Evolutionary conservation across 1,284 basidiomycete genomes (phyloP).

Genomic region (Moniliella sp.): DNA sequence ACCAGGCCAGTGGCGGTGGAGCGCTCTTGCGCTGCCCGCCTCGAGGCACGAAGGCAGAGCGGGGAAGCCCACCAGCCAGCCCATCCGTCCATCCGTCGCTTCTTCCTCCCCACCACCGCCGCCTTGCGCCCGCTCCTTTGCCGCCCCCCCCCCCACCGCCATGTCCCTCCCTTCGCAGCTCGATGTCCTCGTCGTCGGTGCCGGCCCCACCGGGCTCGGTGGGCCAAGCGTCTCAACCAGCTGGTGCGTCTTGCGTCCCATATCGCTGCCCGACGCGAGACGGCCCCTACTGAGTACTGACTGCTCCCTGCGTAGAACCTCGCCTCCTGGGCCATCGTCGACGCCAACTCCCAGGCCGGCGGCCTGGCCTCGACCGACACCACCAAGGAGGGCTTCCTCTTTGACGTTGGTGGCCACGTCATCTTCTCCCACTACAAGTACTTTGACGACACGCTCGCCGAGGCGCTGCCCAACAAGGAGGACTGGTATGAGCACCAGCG

Average conservation of each 20-base stretch:
- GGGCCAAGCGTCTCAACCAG: conserved; percentile 40
- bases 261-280: not conserved
- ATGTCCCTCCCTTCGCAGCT: conserved; percentile 7
- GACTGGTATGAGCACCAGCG: conserved; percentile 41
- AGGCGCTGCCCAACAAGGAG: conserved; percentile 36
- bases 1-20: too few relatives aligned
- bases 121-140: too few relatives aligned
- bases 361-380: conserved; percentile 40
- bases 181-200: conserved; percentile 32
- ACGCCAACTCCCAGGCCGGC: conserved; percentile 36
- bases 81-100: too few relatives aligned
- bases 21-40: too few relatives aligned
- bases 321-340: conserved; percentile 36
- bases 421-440: conserved; percentile 42
- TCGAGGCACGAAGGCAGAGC: too few relatives aligned
- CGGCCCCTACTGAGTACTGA: not conserved
- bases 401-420: conserved; percentile 41
- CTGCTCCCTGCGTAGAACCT: conserved; percentile 26
- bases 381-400: conserved; percentile 40
- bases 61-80: too few relatives aligned
- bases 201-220: conserved; percentile 37
- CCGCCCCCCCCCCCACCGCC: conserved; percentile 3
- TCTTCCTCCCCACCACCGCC: too few relatives aligned
- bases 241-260: conserved; percentile 19
- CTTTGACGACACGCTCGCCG: conserved; percentile 39